phyloP scores from a whole-genome alignment of 2,329 filamentous ascomycete species.

The Trichoderma sp. region DNA sequence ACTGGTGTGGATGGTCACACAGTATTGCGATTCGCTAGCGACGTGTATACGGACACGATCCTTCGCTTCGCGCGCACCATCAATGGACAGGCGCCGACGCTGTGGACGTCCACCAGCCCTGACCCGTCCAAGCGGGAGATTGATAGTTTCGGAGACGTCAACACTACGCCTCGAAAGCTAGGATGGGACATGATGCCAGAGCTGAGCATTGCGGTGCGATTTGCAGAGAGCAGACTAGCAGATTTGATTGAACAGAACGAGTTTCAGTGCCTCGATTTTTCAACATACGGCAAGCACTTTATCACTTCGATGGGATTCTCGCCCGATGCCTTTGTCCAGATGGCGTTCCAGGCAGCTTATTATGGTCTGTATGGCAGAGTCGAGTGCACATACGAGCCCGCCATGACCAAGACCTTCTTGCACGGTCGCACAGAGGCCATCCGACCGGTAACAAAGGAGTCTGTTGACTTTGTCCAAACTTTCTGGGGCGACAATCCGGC shows the following conservation, averaged over 20 bases:
- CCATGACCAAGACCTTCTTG: slow-evolving; percentile 94
- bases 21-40: slow-evolving; percentile 91
- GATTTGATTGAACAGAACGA: slow-evolving; percentile 97
- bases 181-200: slow-evolving; percentile 98
- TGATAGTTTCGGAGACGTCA: slow-evolving; percentile 88
- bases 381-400: slow-evolving; percentile 95
- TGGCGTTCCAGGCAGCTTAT: slow-evolving; percentile 98
- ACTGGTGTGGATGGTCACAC: slow-evolving; percentile 98
- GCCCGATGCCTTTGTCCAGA: slow-evolving; percentile 95
- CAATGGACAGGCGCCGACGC: slow-evolving; percentile 85
- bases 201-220: slow-evolving; percentile 85
- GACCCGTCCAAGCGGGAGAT: slow-evolving; percentile 92
- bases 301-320: slow-evolving; percentile 97
- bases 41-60: slow-evolving; percentile 97
- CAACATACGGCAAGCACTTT: slow-evolving; percentile 91
- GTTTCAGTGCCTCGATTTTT: slow-evolving; percentile 88
- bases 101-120: slow-evolving; percentile 89
- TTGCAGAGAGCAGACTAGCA: slow-evolving; percentile 90
- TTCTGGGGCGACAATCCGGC: slow-evolving; percentile 93
- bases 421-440: slow-evolving; percentile 96
- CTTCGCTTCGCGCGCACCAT: slow-evolving; percentile 92
- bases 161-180: slow-evolving; percentile 89
- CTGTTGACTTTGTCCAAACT: slow-evolving; percentile 83
- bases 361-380: slow-evolving; percentile 93
- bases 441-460: slow-evolving; percentile 78